Percentiles rank a stretch among this genome's conserved stretches.
These are phyloP conservation scores for Multifurca ochricompacta DNA, from an alignment of 768 basidiomycete genomes.

Conservation along the genomic window DNA sequence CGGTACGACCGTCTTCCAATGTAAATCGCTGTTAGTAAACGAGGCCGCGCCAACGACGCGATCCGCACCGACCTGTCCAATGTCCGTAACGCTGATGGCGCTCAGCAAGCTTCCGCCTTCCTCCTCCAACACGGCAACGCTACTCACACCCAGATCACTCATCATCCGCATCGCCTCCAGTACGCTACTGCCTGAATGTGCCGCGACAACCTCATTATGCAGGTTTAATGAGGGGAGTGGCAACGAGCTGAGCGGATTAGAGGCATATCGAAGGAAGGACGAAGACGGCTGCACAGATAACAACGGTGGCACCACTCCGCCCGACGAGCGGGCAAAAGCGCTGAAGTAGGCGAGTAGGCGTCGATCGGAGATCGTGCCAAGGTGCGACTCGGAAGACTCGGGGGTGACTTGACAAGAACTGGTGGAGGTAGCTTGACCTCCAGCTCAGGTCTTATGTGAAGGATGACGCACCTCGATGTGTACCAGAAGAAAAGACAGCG, in stretches of 20 bases:
- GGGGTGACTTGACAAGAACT: constrained; percentile 53
- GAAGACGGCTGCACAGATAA: constrained; percentile 1
- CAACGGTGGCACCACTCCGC: background rate
- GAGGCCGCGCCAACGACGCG: background rate
- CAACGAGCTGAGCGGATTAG: constrained; percentile 47
- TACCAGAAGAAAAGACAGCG: constrained; percentile 58
- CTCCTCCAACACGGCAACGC: constrained; percentile 68
- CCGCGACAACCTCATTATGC: constrained; percentile 54
- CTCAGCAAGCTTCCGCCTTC: constrained; percentile 56
- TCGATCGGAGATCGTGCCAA: constrained; percentile 73
- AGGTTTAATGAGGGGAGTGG: constrained; percentile 60
- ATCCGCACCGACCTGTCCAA: constrained; percentile 51
- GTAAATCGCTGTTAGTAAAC: background rate
- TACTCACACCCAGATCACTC: constrained; percentile 82
- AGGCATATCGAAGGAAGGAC: constrained; percentile 36
- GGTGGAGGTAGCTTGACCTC: background rate
- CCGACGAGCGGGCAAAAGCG: constrained; percentile 35
- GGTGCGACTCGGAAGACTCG: constrained; percentile 37
- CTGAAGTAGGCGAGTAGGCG: constrained; percentile 65
- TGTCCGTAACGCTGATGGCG: constrained; percentile 76
- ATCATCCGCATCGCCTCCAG: constrained; percentile 79
- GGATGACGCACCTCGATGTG: constrained; percentile 54
- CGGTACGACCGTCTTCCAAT: constrained; percentile 60
- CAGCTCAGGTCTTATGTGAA: no score
- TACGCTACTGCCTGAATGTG: constrained; percentile 52